Percentiles rank a stretch among this genome's conserved stretches.
Conservation (phyloP, 1,284 basidiomycete species). For the Ceratobasidium papillatum region DNA sequence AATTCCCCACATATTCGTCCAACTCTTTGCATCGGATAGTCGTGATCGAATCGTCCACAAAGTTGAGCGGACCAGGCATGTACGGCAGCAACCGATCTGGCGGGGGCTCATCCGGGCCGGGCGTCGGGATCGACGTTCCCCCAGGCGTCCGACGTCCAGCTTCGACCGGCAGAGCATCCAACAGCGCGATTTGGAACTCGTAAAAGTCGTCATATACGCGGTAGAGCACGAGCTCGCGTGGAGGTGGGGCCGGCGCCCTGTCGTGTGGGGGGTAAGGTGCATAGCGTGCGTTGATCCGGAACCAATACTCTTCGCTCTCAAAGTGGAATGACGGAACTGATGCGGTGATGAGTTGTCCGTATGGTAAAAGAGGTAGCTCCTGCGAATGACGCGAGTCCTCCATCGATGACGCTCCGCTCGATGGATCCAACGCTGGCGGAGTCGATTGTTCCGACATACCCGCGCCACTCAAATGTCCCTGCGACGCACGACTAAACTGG, state of each 20-base stretch:
- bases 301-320: constrained; percentile 98
- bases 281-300: constrained; percentile 89
- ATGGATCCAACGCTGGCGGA: constrained; percentile 47
- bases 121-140: constrained; percentile 46
- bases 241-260: constrained; percentile 64
- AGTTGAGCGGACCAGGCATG: constrained; percentile 92
- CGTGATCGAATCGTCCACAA: constrained; percentile 88
- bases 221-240: constrained; percentile 89
- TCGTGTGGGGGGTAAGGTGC: constrained; percentile 69
- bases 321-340: constrained; percentile 95
- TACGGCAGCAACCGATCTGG: constrained; percentile 80
- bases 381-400: constrained; percentile 30
- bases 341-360: constrained; percentile 87
- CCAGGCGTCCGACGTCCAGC: constrained; percentile 74
- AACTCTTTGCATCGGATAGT: constrained; percentile 84
- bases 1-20: constrained; percentile 84
- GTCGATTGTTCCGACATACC: constrained; percentile 49
- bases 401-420: constrained; percentile 42
- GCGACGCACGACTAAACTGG: constrained; percentile 48
- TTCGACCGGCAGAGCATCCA: constrained; percentile 87
- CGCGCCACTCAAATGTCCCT: constrained; percentile 49
- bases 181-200: constrained; percentile 92
- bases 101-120: constrained; percentile 55
- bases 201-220: constrained; percentile 98
- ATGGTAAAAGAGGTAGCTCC: constrained; percentile 62